Evolutionary conservation across 805 yeast species (phyloP).

Genomic region (Wickerhamiella domercqiae): DNA sequence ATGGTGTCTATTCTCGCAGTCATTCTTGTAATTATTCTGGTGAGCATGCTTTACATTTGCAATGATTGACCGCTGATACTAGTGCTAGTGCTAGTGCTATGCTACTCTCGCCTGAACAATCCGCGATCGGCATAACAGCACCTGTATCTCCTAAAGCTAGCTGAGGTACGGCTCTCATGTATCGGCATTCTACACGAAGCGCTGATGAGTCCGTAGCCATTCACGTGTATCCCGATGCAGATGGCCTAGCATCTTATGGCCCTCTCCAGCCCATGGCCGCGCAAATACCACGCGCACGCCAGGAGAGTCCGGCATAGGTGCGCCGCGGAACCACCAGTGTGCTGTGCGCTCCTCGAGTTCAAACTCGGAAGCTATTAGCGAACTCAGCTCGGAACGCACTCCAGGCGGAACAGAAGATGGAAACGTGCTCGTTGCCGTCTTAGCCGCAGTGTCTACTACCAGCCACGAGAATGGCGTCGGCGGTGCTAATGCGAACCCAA

Average conservation of each 20-base stretch:
- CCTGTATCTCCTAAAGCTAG: no score
- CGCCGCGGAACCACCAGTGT: not conserved
- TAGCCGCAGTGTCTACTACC: not conserved
- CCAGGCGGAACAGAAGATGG: not conserved
- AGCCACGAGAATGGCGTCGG: slow-evolving; percentile 14
- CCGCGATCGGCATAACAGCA: no score
- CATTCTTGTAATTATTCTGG: no score
- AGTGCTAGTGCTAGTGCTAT: no score
- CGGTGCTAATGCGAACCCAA: slow-evolving; percentile 16
- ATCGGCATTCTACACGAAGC: slow-evolving; percentile 1
- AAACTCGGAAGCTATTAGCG: not conserved
- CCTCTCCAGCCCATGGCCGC: not conserved
- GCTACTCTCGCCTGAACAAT: no score
- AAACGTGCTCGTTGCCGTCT: not conserved
- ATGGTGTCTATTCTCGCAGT: no score
- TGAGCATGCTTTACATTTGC: no score
- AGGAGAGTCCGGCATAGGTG: not conserved
- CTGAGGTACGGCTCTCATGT: no score
- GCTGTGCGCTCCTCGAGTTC: not conserved
- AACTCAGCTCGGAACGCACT: not conserved
- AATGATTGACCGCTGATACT: no score
- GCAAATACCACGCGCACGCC: not conserved
- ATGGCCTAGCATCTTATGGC: slow-evolving; percentile 6
- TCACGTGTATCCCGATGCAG: slow-evolving; percentile 12
- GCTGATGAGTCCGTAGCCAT: slow-evolving; percentile 11